A percentile compares a stretch with the other conserved stretches of the same genome.
Evolutionary conservation across 2,329 filamentous ascomycete species (phyloP).

Genomic region (Fusarium acutatum): DNA sequence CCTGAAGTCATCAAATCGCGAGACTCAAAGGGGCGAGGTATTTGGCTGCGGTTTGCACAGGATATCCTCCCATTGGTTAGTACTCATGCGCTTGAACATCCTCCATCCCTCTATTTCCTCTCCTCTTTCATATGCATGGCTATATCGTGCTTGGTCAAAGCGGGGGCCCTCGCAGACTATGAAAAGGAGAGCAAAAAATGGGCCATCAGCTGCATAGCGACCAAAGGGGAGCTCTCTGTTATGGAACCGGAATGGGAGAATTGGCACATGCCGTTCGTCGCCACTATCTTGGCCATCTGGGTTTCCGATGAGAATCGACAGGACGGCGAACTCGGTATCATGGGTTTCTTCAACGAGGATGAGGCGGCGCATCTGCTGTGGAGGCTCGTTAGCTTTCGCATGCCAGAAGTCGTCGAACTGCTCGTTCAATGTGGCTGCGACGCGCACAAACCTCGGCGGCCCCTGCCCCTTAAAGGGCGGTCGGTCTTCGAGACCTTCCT

Average conservation of each 20-base stretch:
- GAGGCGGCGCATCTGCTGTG: constrained; percentile 17
- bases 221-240: not conserved
- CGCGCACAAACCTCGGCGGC: constrained; percentile 1
- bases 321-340: not conserved
- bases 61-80: constrained; percentile 21
- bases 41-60: constrained; percentile 42
- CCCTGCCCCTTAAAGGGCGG: not conserved
- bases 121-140: constrained; percentile 19
- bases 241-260: constrained; percentile 5
- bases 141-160: constrained; percentile 16
- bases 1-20: constrained; percentile 31
- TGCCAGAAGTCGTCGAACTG: constrained; percentile 1
- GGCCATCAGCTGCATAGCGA: constrained; percentile 25
- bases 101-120: constrained; percentile 21
- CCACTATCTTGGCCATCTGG: not conserved
- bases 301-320: not conserved
- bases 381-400: constrained; percentile 3
- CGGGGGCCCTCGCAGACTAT: constrained; percentile 24
- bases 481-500: constrained; percentile 27
- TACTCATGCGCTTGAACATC: not conserved
- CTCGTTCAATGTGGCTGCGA: constrained; percentile 25
- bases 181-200: constrained; percentile 25
- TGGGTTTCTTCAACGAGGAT: constrained; percentile 1
- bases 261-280: constrained; percentile 26
- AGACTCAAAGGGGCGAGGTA: constrained; percentile 24